A percentile compares a stretch with the other conserved stretches of the same genome.
Conservation (phyloP, 352 stramenopile genomes). For the Pythium sp. region DNA sequence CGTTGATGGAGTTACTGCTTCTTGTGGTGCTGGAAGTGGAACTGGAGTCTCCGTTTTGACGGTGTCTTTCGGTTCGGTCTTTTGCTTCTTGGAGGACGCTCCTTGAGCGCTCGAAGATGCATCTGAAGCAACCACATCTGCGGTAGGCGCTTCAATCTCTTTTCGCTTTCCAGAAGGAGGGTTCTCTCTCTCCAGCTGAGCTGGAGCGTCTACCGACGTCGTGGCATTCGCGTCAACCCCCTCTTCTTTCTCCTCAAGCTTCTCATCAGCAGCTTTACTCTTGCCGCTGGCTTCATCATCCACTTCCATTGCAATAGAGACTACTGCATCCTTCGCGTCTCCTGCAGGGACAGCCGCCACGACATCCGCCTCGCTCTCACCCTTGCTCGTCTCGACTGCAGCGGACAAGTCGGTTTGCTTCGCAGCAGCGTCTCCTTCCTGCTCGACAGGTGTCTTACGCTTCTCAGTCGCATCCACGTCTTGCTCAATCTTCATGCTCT, state of each 20-base stretch:
- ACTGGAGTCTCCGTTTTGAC: slow-evolving; percentile 7
- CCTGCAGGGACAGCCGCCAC: neutral
- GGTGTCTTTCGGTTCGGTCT: slow-evolving; percentile 5
- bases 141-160: neutral
- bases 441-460: neutral
- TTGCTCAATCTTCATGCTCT: neutral
- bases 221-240: neutral
- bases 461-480: neutral
- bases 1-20: neutral
- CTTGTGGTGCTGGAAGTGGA: neutral
- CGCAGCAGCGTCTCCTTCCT: neutral
- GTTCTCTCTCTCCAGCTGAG: neutral
- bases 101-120: neutral
- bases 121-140: neutral
- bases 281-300: neutral
- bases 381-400: neutral
- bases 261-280: neutral
- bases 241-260: neutral
- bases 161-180: slow-evolving; percentile 13
- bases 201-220: neutral
- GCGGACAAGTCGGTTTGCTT: neutral
- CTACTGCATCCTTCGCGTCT: neutral
- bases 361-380: neutral
- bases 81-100: slow-evolving; percentile 9
- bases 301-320: neutral